Conservation (phyloP, 2,329 filamentous ascomycete species). For the Arthrobotrys musiformis region DNA sequence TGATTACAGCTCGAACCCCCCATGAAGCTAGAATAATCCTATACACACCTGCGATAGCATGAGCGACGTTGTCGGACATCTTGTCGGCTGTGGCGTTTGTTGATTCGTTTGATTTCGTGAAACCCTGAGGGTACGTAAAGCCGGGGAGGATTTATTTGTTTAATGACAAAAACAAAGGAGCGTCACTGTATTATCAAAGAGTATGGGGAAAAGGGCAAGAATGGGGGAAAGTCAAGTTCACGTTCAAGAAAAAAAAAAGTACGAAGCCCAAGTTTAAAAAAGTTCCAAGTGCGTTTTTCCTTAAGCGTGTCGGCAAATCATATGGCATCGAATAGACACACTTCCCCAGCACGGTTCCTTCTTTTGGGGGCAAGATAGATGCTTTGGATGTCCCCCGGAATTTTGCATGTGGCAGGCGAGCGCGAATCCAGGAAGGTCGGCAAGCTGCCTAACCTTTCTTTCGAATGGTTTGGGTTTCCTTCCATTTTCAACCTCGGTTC, state of each 20-base stretch:
- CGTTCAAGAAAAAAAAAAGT: no score
- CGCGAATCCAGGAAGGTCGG: constrained; percentile 21
- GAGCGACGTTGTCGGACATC: constrained; percentile 83
- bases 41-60: constrained; percentile 79
- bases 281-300: neutral
- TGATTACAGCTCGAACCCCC: neutral
- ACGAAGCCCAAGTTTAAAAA: constrained; percentile 9
- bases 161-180: constrained; percentile 18
- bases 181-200: constrained; percentile 10
- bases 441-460: constrained; percentile 53
- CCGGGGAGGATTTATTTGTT: neutral
- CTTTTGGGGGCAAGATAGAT: neutral
- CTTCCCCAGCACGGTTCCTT: constrained; percentile 12
- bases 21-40: neutral
- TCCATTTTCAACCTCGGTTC: constrained; percentile 54
- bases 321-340: constrained; percentile 47
- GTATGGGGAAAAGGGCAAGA: constrained; percentile 5
- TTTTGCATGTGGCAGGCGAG: constrained; percentile 46
- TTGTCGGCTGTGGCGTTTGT: neutral
- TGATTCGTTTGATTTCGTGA: neutral
- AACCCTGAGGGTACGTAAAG: neutral
- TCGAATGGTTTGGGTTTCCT: neutral
- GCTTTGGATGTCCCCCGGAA: constrained; percentile 16
- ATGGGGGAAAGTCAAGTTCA: neutral
- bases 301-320: constrained; percentile 53